Conservation (phyloP, 2,329 filamentous ascomycete species). For the Fusarium subglutinans region DNA sequence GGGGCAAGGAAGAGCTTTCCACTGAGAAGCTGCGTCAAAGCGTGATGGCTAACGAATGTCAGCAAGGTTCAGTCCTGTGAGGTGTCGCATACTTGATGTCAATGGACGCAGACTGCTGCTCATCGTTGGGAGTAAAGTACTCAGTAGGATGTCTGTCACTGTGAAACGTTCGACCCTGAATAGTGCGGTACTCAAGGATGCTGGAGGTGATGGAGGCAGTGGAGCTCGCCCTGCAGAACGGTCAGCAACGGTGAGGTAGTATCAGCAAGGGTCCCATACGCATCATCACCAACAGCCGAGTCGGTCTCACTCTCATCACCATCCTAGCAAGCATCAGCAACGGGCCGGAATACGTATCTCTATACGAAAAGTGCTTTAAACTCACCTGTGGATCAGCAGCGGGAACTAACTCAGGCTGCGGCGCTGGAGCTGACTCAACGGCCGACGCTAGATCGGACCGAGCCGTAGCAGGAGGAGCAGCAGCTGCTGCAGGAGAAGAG, state of each 20-base stretch:
- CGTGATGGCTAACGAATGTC: slow-evolving; percentile 26
- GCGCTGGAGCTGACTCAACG: slow-evolving; percentile 18
- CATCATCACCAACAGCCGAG: slow-evolving; percentile 28
- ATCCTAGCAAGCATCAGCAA: slow-evolving; percentile 2
- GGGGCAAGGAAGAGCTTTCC: slow-evolving; percentile 34
- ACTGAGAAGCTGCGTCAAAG: slow-evolving; percentile 28
- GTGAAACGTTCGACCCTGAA: slow-evolving; percentile 37
- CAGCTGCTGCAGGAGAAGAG: not conserved
- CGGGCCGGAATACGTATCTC: not conserved
- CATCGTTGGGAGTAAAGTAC: slow-evolving; percentile 40
- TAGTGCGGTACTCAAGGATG: slow-evolving; percentile 37
- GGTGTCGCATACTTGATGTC: slow-evolving; percentile 31
- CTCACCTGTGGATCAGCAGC: slow-evolving; percentile 29
- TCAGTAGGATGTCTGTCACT: slow-evolving; percentile 36
- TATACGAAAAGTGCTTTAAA: not conserved
- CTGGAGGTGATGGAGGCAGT: slow-evolving; percentile 37
- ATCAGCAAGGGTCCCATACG: not conserved
- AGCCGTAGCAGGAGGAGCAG: slow-evolving; percentile 1
- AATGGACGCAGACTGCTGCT: slow-evolving; percentile 38
- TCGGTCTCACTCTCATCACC: slow-evolving; percentile 22
- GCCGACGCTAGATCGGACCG: slow-evolving; percentile 21
- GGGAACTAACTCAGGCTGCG: slow-evolving; percentile 29
- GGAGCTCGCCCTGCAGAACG: slow-evolving; percentile 26
- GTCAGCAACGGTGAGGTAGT: not conserved
- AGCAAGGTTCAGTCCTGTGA: not conserved